Conservation (phyloP, 169 alveolate species). For the Hammondia hammondi region DNA sequence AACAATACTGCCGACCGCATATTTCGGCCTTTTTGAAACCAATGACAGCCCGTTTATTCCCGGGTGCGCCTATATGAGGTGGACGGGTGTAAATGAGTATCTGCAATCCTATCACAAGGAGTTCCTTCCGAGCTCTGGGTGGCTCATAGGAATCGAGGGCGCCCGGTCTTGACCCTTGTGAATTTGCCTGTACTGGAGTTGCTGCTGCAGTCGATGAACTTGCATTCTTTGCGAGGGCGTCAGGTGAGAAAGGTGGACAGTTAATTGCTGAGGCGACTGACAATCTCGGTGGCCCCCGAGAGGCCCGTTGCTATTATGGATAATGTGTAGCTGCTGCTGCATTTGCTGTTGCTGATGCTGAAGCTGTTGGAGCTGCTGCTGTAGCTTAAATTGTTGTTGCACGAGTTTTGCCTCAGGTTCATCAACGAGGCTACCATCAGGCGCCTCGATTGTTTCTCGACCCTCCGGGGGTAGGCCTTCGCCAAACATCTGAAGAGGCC, state of each 20-base stretch:
- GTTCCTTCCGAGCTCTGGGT: not conserved
- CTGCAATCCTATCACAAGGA: not conserved
- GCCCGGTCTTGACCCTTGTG: not conserved
- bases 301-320: not conserved
- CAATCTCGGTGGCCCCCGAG: not conserved
- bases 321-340: slow-evolving; percentile 8
- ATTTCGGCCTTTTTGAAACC: no score
- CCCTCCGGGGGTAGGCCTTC: not conserved
- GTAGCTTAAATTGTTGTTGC: slow-evolving; percentile 13
- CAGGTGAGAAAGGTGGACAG: slow-evolving; percentile 28
- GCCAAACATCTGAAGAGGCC: not conserved
- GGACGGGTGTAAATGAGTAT: no score
- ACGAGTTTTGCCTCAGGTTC: not conserved
- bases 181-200: not conserved
- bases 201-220: slow-evolving; percentile 30
- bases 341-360: slow-evolving; percentile 18
- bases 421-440: not conserved
- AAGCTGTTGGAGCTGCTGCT: slow-evolving; percentile 8
- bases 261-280: slow-evolving; percentile 5
- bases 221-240: slow-evolving; percentile 34
- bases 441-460: not conserved
- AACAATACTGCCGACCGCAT: no score
- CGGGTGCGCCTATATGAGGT: no score
- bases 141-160: not conserved
- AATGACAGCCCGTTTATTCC: no score